Base-by-base conservation (phyloP, 805 yeast genomes). In the Wickerhamiella australiensis region DNA sequence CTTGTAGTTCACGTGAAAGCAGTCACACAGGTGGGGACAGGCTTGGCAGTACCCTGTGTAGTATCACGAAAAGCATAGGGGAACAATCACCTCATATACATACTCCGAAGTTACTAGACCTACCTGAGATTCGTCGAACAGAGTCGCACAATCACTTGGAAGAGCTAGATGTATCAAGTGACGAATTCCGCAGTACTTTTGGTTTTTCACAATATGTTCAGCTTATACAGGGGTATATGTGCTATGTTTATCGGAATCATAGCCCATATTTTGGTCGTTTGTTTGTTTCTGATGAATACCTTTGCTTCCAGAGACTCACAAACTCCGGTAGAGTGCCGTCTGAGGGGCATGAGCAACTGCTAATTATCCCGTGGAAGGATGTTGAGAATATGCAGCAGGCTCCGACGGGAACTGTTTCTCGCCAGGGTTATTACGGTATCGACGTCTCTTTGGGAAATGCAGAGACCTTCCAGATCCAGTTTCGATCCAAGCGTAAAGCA, bases 261-360 rank as follows among this genome's bases (percentile, higher is more conserved):
- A 66, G 85, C 17, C 95, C 95, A 1, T 68, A 79, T 1, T 87
- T 85, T 64, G 97, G 97, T 1, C 84, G 85, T 57, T 59, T 88
- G 1, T 86, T 86, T 61, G 57, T 90, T 11, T 85, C 94, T 0
- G 68, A 73, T 17, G 71, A 71, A 26, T 76, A 74, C 50, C 61
- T 90, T n/a, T 88, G 95, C 54, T 90, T 83, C 65, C 70, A 92
- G 53, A 80, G 94, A 33, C 68, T 85, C 33, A 59, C 85, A 3
- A 27, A 21, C 6, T 17, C 26, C n/a, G 43, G 43, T 8, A 46
- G 37, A n/a, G 37, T 17, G 13, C 43, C 49, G 3, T 13, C 33
- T 3, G 94, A 94, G 0, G 92, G 94, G 0, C 72, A 82, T 0
- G 74, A 76, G 33, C 82, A 94, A 1, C 76, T 76, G 51, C 85